Base-by-base conservation (phyloP, 371 early-diverging fungal genomes). In the Mortierella sp. region DNA sequence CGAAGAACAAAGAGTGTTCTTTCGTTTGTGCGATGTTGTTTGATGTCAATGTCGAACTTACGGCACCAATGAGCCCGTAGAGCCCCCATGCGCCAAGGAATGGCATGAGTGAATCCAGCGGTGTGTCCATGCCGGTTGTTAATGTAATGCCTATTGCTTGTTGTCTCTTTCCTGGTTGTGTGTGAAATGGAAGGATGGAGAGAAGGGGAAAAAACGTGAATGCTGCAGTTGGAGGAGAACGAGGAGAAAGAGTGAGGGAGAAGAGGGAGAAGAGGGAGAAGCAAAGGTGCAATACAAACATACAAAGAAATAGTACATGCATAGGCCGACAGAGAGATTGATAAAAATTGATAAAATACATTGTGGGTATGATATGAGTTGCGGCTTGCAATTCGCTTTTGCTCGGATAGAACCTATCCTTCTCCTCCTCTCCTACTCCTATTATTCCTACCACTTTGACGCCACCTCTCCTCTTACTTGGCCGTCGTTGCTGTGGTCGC, bases 81-180 rank as follows among this genome's bases (percentile, higher is more conserved):
- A 76, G 72, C 0, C 80, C 76, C 80, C 80, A 80, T 58, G 80
- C 80, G 10, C 80, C 76, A 9, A 76, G 28, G 47, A 73, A 73
- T n/a, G 60, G 76, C 68, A 80, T 8, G 48, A 80, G 50, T 34
- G 57, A 63, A 8, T 80, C 80, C 48, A 71, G 71, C 24, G 68
- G 68, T 10, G 68, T 38, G 21, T 38, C 19, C 68, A 68, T 55
- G 50, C 2, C 16, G 11, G 50, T n/a, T 55, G 55, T 24, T 24
- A 7, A 7, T n/a, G 55, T 24, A 7, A 7, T n/a, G 55, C 42
- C 42, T 38, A 38, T 38, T 38, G 42, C 42, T n/a, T 55, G 55
- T n/a, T 55, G 50, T 16, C 55, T 55, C 55, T 24, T 11, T 10
- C 24, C 44, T 38, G 68, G 7, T 38, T 68, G 65, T 68, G 38